phyloP scores from a whole-genome alignment of 257 asterid genomes.

The Solanum neorickii region DNA sequence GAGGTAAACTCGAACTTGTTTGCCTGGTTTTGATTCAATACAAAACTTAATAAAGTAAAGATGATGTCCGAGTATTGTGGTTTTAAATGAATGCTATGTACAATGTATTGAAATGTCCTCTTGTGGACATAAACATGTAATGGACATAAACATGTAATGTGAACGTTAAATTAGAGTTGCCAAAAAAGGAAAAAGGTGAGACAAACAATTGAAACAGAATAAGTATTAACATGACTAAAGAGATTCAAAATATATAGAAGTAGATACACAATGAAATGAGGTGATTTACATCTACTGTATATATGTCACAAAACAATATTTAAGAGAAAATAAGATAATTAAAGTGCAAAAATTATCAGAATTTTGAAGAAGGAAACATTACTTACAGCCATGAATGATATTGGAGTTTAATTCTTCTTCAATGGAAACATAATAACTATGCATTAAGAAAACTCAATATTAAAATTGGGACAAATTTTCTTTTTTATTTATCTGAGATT shows the following conservation, averaged over 20 bases:
- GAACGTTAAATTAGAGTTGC: background rate
- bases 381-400: background rate
- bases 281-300: background rate
- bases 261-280: background rate
- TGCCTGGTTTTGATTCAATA: no score
- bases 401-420: background rate
- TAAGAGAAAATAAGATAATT: background rate
- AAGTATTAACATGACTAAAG: background rate
- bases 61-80: accelerated
- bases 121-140: background rate
- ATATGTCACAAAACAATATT: background rate
- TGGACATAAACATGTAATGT: background rate
- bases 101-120: no score
- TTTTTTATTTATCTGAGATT: background rate
- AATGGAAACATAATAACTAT: background rate
- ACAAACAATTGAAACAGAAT: background rate
- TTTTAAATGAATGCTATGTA: background rate
- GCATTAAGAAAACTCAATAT: background rate
- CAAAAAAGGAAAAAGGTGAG: no score
- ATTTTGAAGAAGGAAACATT: background rate
- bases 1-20: background rate
- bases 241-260: background rate
- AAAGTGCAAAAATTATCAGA: background rate
- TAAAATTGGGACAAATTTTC: background rate
- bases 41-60: background rate